Evolutionary conservation across 2,329 filamentous ascomycete species (phyloP).

Genomic region (Hirsutella minnesotensis): DNA sequence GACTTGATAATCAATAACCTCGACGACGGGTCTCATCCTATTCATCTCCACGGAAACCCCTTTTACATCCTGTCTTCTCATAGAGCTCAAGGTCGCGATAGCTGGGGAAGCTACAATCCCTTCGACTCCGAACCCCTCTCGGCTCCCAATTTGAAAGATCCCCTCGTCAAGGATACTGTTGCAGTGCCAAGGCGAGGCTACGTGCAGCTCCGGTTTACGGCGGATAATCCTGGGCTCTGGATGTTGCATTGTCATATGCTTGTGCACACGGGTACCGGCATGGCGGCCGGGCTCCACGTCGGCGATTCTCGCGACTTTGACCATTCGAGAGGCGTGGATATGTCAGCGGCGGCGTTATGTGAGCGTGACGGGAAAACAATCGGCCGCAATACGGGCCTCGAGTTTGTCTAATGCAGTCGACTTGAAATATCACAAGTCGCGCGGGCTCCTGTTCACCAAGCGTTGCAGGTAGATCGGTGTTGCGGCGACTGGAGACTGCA

Average conservation of each 20-base stretch:
- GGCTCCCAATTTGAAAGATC: conserved; percentile 8
- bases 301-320: conserved; percentile 8
- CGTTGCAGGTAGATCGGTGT: no score
- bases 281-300: conserved; percentile 14
- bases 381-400: no score
- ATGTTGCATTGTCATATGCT: conserved; percentile 18
- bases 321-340: conserved; percentile 7
- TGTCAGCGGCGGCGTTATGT: conserved; percentile 7
- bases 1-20: conserved; percentile 20
- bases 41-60: conserved; percentile 45
- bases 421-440: no score
- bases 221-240: conserved; percentile 15
- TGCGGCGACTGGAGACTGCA: no score
- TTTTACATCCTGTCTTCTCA: conserved; percentile 29
- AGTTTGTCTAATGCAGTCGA: no score
- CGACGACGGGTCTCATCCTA: conserved; percentile 19
- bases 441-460: no score
- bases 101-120: conserved; percentile 15
- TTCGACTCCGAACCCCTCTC: conserved; percentile 5
- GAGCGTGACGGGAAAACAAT: not conserved
- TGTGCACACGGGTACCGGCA: conserved; percentile 13
- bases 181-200: conserved; percentile 21
- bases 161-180: conserved; percentile 23
- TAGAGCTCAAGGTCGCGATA: conserved; percentile 7
- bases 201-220: conserved; percentile 11